Conservation (phyloP, 495 filamentous ascomycete species). For the Amphirosellinia nigrospora region DNA sequence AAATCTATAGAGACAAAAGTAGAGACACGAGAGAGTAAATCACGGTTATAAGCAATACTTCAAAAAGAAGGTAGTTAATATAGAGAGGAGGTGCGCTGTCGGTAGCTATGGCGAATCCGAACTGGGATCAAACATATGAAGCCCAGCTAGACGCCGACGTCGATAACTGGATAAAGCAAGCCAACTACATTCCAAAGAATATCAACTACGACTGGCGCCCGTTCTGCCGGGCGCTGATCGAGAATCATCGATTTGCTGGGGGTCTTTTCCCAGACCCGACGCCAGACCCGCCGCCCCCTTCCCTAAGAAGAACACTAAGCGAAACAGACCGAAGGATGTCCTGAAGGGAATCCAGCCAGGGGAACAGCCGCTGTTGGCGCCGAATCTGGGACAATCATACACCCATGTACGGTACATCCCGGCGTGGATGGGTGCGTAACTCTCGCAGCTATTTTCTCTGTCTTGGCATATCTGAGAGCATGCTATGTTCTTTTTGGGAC, state of each 20-base stretch:
- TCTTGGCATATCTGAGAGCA: too few relatives aligned
- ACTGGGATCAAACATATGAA: neutral
- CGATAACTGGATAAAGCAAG: neutral
- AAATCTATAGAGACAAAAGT: neutral
- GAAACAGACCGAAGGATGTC: neutral
- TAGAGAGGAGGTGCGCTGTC: neutral
- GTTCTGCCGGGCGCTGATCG: conserved; percentile 27
- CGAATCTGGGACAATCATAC: conserved; percentile 23
- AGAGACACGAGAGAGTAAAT: neutral
- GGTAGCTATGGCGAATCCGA: neutral
- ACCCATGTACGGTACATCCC: conserved; percentile 35
- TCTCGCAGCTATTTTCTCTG: too few relatives aligned
- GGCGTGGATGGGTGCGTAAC: too few relatives aligned
- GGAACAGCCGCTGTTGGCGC: conserved; percentile 14
- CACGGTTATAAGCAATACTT: neutral
- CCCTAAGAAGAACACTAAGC: neutral
- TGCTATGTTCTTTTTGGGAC: too few relatives aligned
- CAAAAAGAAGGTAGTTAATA: neutral
- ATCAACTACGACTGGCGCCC: conserved; percentile 23
- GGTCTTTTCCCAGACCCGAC: neutral
- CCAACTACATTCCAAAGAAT: neutral
- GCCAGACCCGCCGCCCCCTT: neutral
- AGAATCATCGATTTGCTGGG: conserved; percentile 6
- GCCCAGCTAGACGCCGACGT: neutral
- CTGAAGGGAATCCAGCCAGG: neutral